These are phyloP conservation scores for Dictyostelium brefeldianum DNA, from an alignment of 78 protist genomes.

Conservation along the genomic window DNA sequence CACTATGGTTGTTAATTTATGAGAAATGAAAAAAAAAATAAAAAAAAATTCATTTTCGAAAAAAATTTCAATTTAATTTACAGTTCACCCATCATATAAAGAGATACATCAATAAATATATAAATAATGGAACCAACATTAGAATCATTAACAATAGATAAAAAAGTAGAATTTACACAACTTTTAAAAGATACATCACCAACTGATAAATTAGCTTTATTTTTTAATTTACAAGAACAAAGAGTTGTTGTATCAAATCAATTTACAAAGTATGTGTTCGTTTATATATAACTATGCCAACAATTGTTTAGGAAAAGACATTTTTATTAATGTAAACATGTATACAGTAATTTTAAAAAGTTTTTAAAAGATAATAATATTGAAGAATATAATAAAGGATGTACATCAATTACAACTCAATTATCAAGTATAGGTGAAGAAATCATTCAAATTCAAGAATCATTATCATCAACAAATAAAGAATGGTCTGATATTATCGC, in stretches of 20 bases:
- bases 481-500: slow-evolving; percentile 30
- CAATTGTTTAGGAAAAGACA: neutral
- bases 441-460: slow-evolving; percentile 35
- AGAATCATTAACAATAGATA: neutral
- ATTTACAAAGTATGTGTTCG: slow-evolving; percentile 34
- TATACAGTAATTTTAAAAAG: slow-evolving; percentile 24
- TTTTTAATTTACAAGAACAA: slow-evolving; percentile 72
- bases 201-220: slow-evolving; percentile 44
- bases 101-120: too few relatives aligned
- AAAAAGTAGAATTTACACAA: slow-evolving; percentile 31
- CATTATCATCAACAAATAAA: slow-evolving; percentile 3
- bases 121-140: neutral
- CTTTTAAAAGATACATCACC: slow-evolving; percentile 23
- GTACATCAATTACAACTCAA: slow-evolving; percentile 14
- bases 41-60: too few relatives aligned
- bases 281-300: neutral
- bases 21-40: neutral
- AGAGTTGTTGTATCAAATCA: slow-evolving; percentile 39
- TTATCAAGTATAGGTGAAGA: slow-evolving; percentile 59
- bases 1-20: neutral
- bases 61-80: too few relatives aligned
- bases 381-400: slow-evolving; percentile 38
- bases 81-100: neutral
- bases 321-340: neutral
- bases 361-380: slow-evolving; percentile 31